Evolutionary conservation across 169 alveolate species (phyloP).

Genomic region (Eimeria acervulina): DNA sequence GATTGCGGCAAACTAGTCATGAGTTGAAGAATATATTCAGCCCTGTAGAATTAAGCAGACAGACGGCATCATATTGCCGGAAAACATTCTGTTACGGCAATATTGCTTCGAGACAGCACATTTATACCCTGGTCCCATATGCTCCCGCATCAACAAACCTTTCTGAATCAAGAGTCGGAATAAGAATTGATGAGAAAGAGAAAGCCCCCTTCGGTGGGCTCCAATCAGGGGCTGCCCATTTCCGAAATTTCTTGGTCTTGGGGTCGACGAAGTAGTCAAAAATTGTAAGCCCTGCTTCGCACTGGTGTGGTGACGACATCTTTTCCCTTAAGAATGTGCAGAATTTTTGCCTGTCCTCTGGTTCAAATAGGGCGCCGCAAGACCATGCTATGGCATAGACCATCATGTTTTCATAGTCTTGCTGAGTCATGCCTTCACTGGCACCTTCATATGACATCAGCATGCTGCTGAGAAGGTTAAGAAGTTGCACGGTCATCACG

Average conservation of each 20-base stretch:
- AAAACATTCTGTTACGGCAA: not conserved
- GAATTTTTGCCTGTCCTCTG: slow-evolving; percentile 90
- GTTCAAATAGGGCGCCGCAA: slow-evolving; percentile 95
- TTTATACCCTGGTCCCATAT: not conserved
- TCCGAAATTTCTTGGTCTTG: slow-evolving; percentile 50
- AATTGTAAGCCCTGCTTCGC: slow-evolving; percentile 71
- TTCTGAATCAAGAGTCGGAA: slow-evolving; percentile 96
- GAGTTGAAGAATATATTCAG: slow-evolving; percentile 93
- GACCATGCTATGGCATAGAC: slow-evolving; percentile 95
- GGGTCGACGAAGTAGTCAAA: slow-evolving; percentile 78
- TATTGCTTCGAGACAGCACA: not conserved
- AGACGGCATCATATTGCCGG: not conserved
- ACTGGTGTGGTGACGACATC: slow-evolving; percentile 40
- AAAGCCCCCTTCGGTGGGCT: slow-evolving; percentile 89
- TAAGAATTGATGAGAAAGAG: slow-evolving; percentile 94
- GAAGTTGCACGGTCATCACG: slow-evolving; percentile 89
- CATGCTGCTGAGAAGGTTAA: slow-evolving; percentile 93
- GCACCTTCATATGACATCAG: slow-evolving; percentile 90
- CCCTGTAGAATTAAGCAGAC: slow-evolving; percentile 87
- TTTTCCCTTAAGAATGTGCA: slow-evolving; percentile 25
- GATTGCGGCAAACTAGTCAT: slow-evolving; percentile 90
- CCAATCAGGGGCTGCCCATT: slow-evolving; percentile 88
- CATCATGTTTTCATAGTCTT: slow-evolving; percentile 89
- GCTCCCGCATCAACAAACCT: slow-evolving; percentile 38
- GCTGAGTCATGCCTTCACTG: slow-evolving; percentile 88